Evolutionary conservation across 805 yeast genomes (phyloP).

Genomic region (Kuraishia floccosa): DNA sequence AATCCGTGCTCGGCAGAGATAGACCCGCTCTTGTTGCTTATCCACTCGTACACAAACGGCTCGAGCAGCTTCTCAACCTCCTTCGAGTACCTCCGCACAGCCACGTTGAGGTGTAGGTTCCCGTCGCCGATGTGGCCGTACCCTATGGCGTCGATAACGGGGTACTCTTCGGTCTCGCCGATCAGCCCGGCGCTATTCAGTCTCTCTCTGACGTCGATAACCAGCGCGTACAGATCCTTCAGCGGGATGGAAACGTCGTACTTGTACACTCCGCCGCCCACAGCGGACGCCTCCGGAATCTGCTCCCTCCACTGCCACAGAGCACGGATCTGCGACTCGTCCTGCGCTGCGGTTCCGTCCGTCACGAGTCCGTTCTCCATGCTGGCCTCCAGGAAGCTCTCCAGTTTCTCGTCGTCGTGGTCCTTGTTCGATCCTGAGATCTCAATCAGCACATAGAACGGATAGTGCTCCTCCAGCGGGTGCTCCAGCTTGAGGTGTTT

Average conservation of each 20-base stretch:
- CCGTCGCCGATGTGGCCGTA: conserved; percentile 99
- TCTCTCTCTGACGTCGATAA: conserved; percentile 61
- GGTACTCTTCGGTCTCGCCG: conserved; percentile 54
- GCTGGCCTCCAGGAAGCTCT: conserved; percentile 67
- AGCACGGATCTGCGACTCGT: conserved; percentile 71
- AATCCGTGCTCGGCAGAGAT: conserved; percentile 96
- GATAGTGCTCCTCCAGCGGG: conserved; percentile 64
- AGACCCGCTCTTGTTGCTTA: conserved; percentile 63
- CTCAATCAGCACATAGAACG: conserved; percentile 86
- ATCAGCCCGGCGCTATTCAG: conserved; percentile 45
- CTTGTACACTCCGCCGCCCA: conserved; percentile 91
- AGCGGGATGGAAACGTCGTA: conserved; percentile 93
- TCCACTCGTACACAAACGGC: conserved; percentile 94
- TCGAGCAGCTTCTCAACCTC: conserved; percentile 74
- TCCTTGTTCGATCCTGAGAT: conserved; percentile 92
- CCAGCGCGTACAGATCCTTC: conserved; percentile 68
- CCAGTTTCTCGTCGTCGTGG: conserved; percentile 88
- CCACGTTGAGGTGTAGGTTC: conserved; percentile 86
- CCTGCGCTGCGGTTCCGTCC: conserved; percentile 97
- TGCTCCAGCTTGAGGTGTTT: conserved; percentile 48
- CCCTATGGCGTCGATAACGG: conserved; percentile 85
- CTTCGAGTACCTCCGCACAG: conserved; percentile 74
- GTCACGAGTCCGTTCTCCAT: conserved; percentile 76
- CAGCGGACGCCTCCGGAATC: conserved; percentile 79
- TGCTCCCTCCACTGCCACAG: conserved; percentile 97